Evolutionary conservation across 2,329 filamentous ascomycete genomes (phyloP), one percentile per base, ranked within the genome.

Genomic region (Ascocoryne sarcoides): DNA sequence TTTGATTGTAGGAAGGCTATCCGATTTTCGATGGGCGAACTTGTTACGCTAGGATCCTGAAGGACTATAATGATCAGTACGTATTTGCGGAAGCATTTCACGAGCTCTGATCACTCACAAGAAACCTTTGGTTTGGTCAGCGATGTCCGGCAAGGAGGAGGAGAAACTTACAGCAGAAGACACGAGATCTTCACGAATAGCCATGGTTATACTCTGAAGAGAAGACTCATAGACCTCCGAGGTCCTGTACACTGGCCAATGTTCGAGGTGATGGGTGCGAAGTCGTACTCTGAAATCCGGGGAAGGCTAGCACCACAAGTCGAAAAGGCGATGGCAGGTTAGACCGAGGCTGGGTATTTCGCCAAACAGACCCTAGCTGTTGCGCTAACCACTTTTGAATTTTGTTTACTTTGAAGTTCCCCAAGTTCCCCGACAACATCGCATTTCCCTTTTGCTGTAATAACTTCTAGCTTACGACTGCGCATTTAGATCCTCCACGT

Each of bases 1-100:
- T 98, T 98, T 5, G 89, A 93, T 62, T 89, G 85, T 15, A 98
- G 73, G 55, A 98, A 98, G 7, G 88, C 84, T 44, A 96, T 76
- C 50, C 87, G 81, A 64, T 92, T 95, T 58, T 96, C 92, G 47
- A 95, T 68, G n/a, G 92, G 83, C 4, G 92, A 90, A 8, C 79
- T 78, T 28, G 87, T 79, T 52, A 98, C 90, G 37, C 82, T 93
- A 9, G 92, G 89, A 62, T 98, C 92, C 66, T 93, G 87, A 45
- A 98, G 79, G 65, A 98, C 87, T 90, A 58, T 37, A 44, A 40
- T 34, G 31, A 32, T 55, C 36, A 54, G 49, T 47, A 48, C 30
- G 18, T n/a, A 16, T 23, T n/a, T n/a, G n/a, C 12, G 20, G 18
- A 23, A 7, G 10, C 10, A 19, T 39, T 44, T 17, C n/a, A 31